phyloP scores from a whole-genome alignment of 2,329 filamentous ascomycete species.

The Exophiala spinifera region DNA sequence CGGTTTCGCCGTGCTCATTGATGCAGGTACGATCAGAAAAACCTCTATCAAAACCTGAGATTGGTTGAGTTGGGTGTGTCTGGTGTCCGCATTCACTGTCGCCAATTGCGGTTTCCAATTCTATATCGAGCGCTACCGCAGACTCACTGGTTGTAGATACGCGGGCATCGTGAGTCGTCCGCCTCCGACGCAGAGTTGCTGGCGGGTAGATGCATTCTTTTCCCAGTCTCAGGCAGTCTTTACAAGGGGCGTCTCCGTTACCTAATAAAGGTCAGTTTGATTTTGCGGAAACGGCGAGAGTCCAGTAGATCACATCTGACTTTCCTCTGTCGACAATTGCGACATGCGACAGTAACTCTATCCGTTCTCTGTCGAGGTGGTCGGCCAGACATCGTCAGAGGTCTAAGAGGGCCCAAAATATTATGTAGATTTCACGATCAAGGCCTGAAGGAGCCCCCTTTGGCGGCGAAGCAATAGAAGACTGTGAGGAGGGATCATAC shows the following conservation, averaged over 20 bases:
- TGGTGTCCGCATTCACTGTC: neutral
- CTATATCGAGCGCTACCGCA: too few relatives aligned
- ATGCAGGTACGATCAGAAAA: neutral
- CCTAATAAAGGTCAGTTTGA: neutral
- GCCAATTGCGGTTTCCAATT: too few relatives aligned
- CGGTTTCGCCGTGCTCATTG: neutral
- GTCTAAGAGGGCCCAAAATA: too few relatives aligned
- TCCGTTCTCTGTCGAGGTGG: too few relatives aligned
- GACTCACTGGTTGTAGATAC: neutral
- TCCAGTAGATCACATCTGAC: conserved; percentile 1
- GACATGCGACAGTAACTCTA: conserved; percentile 1
- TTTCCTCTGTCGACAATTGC: conserved; percentile 7
- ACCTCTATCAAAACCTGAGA: neutral
- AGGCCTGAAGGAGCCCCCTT: too few relatives aligned
- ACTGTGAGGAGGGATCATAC: too few relatives aligned
- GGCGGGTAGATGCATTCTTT: conserved; percentile 9
- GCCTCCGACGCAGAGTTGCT: neutral
- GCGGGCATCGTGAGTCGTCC: neutral
- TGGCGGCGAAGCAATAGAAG: too few relatives aligned
- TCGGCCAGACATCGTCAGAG: too few relatives aligned
- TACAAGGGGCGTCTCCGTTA: conserved; percentile 9
- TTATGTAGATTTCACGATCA: too few relatives aligned
- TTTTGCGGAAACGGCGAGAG: too few relatives aligned
- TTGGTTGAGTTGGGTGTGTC: neutral
- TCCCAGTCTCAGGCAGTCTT: conserved; percentile 4